phyloP scores from a whole-genome alignment of 1,139 yeast genomes.

The Blastobotrys ciferrii region DNA sequence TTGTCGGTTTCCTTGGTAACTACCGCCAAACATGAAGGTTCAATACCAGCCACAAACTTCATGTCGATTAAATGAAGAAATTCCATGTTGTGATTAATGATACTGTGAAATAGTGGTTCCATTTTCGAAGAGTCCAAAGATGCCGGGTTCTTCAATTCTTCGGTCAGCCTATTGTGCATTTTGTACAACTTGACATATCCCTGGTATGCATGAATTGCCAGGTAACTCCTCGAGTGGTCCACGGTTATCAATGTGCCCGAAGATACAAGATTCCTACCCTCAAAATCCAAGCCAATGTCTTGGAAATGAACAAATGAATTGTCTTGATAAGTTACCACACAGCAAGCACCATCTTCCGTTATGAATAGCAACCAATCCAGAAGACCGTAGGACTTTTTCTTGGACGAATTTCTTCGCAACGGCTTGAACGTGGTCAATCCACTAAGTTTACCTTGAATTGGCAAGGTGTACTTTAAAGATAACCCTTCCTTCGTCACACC shows the following conservation, averaged over 20 bases:
- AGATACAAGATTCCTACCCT: constrained; percentile 1
- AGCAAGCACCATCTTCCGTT: constrained; percentile 14
- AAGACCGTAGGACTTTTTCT: constrained; percentile 1
- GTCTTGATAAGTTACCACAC: constrained; percentile 16
- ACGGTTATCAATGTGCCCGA: constrained; percentile 10
- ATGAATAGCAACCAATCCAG: constrained; percentile 19
- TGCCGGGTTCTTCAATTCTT: constrained; percentile 1
- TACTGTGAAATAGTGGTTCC: constrained; percentile 5
- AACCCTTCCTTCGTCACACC: constrained; percentile 17
- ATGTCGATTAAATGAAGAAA: constrained; percentile 16
- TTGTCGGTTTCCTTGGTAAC: constrained; percentile 10
- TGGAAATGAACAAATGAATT: constrained; percentile 16
- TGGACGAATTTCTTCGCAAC: constrained; percentile 1
- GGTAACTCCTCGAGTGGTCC: constrained; percentile 16
- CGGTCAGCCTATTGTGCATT: constrained; percentile 5
- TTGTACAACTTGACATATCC: constrained; percentile 17
- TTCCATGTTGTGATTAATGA: constrained; percentile 12
- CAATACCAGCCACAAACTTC: constrained; percentile 17
- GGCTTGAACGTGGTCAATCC: constrained; percentile 18
- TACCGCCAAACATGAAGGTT: constrained; percentile 15
- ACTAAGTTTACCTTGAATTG: constrained; percentile 17
- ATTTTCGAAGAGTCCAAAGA: background rate
- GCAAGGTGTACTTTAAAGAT: constrained; percentile 16
- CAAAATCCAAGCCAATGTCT: constrained; percentile 5
- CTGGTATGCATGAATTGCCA: constrained; percentile 13